A percentile compares a stretch with the other conserved stretches of the same genome.
phyloP scores from a whole-genome alignment of 2,329 filamentous ascomycete genomes.

The Leptographium flavum region DNA sequence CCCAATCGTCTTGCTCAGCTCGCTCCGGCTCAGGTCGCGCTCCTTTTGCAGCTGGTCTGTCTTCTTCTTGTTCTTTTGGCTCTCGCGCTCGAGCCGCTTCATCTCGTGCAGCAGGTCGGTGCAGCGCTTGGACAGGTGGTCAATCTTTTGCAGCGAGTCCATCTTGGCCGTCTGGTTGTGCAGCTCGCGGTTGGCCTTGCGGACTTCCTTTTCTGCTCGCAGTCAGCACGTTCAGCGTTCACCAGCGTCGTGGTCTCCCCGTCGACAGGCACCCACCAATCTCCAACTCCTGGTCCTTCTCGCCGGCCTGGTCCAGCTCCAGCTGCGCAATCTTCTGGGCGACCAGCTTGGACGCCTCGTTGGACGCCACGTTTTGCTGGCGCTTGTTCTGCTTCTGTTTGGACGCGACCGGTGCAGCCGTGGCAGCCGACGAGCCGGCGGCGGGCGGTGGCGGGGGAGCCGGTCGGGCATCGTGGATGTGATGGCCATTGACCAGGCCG shows the following conservation, averaged over 20 bases:
- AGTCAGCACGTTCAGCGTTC: not conserved
- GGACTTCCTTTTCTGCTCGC: slow-evolving; percentile 69
- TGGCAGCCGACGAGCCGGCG: slow-evolving; percentile 25
- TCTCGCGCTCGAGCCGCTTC: slow-evolving; percentile 89
- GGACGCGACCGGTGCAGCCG: slow-evolving; percentile 17
- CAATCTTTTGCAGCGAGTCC: slow-evolving; percentile 81
- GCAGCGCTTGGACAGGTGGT: slow-evolving; percentile 79
- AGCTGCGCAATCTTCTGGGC: slow-evolving; percentile 90
- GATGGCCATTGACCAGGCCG: slow-evolving; percentile 20
- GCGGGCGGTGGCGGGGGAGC: slow-evolving; percentile 25
- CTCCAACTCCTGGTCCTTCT: slow-evolving; percentile 90
- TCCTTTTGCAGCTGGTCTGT: slow-evolving; percentile 93
- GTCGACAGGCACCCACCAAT: slow-evolving; percentile 47
- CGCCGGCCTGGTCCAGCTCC: slow-evolving; percentile 81
- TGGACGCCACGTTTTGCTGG: slow-evolving; percentile 74
- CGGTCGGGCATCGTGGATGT: slow-evolving; percentile 23
- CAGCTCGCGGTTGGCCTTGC: slow-evolving; percentile 83
- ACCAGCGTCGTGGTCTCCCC: not conserved
- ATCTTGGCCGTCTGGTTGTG: slow-evolving; percentile 82
- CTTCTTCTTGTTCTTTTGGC: slow-evolving; percentile 89
- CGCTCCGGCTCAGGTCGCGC: slow-evolving; percentile 76
- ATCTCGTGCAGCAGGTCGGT: slow-evolving; percentile 85
- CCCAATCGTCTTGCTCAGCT: slow-evolving; percentile 77
- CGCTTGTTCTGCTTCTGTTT: slow-evolving; percentile 63
- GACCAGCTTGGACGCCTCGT: slow-evolving; percentile 81